Percentiles rank a stretch among this genome's conserved stretches.
These are phyloP conservation scores for Neurospora intermedia DNA, from an alignment of 495 filamentous ascomycete species.

Conservation along the genomic window DNA sequence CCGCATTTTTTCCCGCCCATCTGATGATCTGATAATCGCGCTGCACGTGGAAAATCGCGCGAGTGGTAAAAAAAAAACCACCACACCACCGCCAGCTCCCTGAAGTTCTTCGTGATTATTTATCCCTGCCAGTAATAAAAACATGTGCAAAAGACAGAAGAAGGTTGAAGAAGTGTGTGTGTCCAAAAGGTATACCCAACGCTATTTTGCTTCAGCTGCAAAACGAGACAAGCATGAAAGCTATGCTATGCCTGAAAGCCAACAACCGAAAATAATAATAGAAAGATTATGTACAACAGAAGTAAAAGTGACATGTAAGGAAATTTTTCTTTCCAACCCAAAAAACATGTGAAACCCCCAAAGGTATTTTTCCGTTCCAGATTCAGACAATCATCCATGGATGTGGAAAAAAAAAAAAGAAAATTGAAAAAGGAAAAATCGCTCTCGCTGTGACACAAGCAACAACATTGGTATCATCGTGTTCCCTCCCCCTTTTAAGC, in stretches of 20 bases:
- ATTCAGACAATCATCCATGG: not conserved
- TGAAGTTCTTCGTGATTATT: not conserved
- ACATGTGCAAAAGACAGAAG: not conserved
- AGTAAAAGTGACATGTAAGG: not conserved
- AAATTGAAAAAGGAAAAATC: not conserved
- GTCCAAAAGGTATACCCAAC: not conserved
- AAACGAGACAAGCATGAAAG: not conserved
- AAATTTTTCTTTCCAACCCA: not conserved
- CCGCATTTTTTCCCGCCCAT: not conserved
- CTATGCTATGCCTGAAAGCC: not conserved
- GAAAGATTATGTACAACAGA: slow-evolving; percentile 4
- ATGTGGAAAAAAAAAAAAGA: not conserved
- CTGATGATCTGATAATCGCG: not conserved
- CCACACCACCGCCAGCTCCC: not conserved
- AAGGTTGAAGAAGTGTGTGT: not conserved
- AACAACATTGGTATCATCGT: not conserved
- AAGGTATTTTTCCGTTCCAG: not conserved
- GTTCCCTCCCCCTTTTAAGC: not conserved
- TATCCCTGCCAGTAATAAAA: not conserved
- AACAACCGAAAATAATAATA: not conserved
- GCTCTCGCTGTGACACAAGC: not conserved
- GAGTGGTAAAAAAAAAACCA: not conserved
- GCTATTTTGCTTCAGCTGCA: not conserved
- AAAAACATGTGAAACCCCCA: not conserved
- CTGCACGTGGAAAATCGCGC: not conserved